A percentile compares a stretch with the other conserved stretches of the same genome.
These are phyloP conservation scores for Astrothelium subdiscretum DNA, from an alignment of 495 filamentous ascomycete genomes.

Conservation along the genomic window DNA sequence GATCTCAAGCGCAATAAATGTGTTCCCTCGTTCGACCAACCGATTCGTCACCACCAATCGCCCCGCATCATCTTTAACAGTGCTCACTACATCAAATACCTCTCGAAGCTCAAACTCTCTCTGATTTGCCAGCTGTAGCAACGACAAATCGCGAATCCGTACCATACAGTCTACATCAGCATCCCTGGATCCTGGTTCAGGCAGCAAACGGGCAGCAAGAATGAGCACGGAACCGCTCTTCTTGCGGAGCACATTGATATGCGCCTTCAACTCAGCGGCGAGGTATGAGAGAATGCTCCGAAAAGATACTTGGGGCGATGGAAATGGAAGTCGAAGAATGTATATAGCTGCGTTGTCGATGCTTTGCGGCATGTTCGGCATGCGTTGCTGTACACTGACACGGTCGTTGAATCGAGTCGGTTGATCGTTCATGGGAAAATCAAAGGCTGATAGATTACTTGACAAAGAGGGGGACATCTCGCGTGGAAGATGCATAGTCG, in stretches of 20 bases:
- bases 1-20: too few species aligned
- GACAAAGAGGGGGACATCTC: too few species aligned
- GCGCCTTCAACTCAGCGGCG: slow-evolving; percentile 14
- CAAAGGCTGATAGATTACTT: neutral
- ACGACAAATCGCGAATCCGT: slow-evolving; percentile 23
- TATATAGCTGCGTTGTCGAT: slow-evolving; percentile 25
- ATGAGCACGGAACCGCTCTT: slow-evolving; percentile 18
- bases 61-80: too few species aligned
- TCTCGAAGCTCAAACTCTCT: slow-evolving; percentile 18
- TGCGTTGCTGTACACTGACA: too few species aligned
- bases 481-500: too few species aligned
- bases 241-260: slow-evolving; percentile 15
- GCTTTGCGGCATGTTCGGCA: too few species aligned
- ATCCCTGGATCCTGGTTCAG: slow-evolving; percentile 15
- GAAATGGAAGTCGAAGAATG: slow-evolving; percentile 22
- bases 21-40: too few species aligned
- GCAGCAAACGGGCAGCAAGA: slow-evolving; percentile 14
- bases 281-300: slow-evolving; percentile 10
- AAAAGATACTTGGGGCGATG: slow-evolving; percentile 10
- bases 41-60: too few species aligned
- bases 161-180: slow-evolving; percentile 15
- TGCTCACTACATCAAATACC: too few species aligned
- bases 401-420: too few species aligned
- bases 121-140: slow-evolving; percentile 24
- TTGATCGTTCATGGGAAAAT: too few species aligned